Evolutionary conservation across 2,329 filamentous ascomycete species (phyloP), one percentile per base, ranked within the genome.

Genomic region (Pseudogymnoascus destructans): DNA sequence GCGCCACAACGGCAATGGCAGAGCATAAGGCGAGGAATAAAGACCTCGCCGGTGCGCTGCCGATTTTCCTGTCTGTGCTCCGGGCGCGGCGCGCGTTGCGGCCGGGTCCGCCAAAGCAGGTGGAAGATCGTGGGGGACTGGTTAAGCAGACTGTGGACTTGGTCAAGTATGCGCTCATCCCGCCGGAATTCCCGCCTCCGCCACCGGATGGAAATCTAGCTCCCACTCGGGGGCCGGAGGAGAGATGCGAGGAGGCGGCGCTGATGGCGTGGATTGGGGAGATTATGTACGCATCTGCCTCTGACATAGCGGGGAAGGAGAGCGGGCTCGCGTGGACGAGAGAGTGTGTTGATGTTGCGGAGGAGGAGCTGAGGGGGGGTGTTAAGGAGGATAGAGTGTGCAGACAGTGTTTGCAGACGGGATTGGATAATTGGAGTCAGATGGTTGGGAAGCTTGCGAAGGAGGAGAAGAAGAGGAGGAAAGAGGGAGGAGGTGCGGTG

Each of bases 251-350:
- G 63, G 91, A 96, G 71, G 89, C 90, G 2, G 89, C 82, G 0
- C 73, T 96, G 11, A 90, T 89, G 76, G 79, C 90, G 21, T 93
- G 95, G 71, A 92, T 97, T 62, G 92, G 92, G 60, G 92, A 97
- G 73, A 95, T 97, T 57, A 78, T 97, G 30, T 96, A 87, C 70
- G 81, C 88, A 0, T 80, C 79, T 3, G 78, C 79, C n/a, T 61
- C 68, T 3, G 70, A 69, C 23, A 57, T 58, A 60, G 58, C 68
- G 15, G 74, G 70, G 15, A 74, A 75, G 56, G 83, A 88, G 55
- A 84, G 86, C 61, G 92, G 90, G 0, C 76, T 96, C 1, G 83
- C 84, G 5, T 97, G 92, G 92, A 95, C 92, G 0, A 81, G 89
- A 58, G 89, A 95, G 62, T 90, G 86, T 23, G 89, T 95, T 30